Evolutionary conservation across 1,284 basidiomycete genomes (phyloP).

Genomic region (Peniophora sp.): DNA sequence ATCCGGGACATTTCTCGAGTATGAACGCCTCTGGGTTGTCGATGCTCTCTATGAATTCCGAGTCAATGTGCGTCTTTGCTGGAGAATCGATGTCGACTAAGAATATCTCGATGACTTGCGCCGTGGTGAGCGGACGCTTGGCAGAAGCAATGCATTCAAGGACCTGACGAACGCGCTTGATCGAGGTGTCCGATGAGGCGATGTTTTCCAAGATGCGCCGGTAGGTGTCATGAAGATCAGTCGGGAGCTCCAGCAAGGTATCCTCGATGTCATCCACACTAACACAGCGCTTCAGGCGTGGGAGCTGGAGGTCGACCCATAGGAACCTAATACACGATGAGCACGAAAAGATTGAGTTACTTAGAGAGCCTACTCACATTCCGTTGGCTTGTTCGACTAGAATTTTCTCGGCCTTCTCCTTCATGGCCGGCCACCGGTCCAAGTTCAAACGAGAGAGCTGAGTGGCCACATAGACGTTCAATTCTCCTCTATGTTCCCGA

Average conservation of each 20-base stretch:
- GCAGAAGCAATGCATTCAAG: neutral
- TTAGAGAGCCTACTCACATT: neutral
- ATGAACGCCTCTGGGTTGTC: neutral
- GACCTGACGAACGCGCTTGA: neutral
- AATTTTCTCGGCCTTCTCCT: neutral
- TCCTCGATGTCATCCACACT: neutral
- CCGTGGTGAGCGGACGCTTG: neutral
- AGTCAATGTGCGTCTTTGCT: too few relatives aligned
- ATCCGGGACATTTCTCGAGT: neutral
- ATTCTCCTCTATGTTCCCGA: neutral
- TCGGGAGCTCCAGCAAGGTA: neutral
- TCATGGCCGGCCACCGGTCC: too few relatives aligned
- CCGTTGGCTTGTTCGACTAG: neutral
- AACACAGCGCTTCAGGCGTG: neutral
- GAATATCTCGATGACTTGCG: neutral
- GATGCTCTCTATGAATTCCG: neutral
- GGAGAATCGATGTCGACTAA: neutral
- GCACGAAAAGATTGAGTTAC: neutral
- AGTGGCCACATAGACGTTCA: neutral
- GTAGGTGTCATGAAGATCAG: neutral
- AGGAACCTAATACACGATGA: neutral
- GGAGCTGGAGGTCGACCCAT: neutral
- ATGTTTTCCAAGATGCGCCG: neutral
- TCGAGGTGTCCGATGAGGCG: neutral
- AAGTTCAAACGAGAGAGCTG: too few relatives aligned